These are phyloP conservation scores for Saccharomycopsis sp. DNA, from an alignment of 805 yeast genomes.

Conservation along the genomic window DNA sequence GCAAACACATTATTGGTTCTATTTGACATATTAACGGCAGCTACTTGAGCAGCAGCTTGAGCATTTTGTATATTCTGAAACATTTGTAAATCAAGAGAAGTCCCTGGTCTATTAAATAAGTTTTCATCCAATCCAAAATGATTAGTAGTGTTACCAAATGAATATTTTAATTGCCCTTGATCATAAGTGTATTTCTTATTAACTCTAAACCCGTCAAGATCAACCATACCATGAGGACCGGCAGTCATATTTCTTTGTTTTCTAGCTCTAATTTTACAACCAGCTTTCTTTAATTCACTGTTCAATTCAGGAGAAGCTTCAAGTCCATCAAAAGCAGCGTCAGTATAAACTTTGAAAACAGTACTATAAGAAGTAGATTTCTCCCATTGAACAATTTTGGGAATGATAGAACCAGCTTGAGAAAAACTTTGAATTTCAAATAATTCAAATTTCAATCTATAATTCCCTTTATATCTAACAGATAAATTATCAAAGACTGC, in stretches of 20 bases:
- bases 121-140: conserved; percentile 15
- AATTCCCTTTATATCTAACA: conserved; percentile 17
- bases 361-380: conserved; percentile 8
- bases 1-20: not conserved
- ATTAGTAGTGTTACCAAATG: conserved; percentile 10
- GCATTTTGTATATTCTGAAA: conserved; percentile 9
- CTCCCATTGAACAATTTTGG: conserved; percentile 14
- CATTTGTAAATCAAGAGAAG: conserved; percentile 16
- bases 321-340: conserved; percentile 18
- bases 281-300: conserved; percentile 16
- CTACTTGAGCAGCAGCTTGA: conserved; percentile 6
- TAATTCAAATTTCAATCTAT: conserved; percentile 16
- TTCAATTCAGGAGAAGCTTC: conserved; percentile 17
- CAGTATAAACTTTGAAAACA: conserved; percentile 17
- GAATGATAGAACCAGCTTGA: not conserved
- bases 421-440: conserved; percentile 15
- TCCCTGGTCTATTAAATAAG: conserved; percentile 14
- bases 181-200: conserved; percentile 10
- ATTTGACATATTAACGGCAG: conserved; percentile 2
- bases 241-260: conserved; percentile 6
- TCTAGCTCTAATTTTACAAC: conserved; percentile 18
- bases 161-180: conserved; percentile 8
- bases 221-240: conserved; percentile 1
- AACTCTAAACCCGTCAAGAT: conserved; percentile 9
- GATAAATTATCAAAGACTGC: conserved; percentile 18